These are phyloP conservation scores for Pulveroboletus sp. DNA, from an alignment of 768 basidiomycete species.

Conservation along the genomic window DNA sequence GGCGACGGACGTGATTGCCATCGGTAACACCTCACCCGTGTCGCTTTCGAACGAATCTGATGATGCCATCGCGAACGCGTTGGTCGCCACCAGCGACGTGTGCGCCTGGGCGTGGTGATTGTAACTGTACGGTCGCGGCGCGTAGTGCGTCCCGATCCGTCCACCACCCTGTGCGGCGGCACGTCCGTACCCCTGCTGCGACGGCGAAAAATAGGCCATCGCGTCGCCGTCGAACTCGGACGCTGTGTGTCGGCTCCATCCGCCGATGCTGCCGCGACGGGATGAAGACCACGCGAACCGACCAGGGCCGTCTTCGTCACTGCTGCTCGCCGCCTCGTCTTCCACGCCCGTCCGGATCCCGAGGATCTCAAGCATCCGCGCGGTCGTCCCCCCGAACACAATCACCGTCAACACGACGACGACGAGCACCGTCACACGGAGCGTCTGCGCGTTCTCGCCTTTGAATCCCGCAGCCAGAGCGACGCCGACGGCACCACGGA, in stretches of 20 bases:
- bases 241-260: constrained; percentile 42
- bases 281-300: constrained; percentile 34
- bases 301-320: constrained; percentile 44
- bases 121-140: constrained; percentile 43
- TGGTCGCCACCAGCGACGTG: constrained; percentile 19
- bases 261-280: constrained; percentile 25
- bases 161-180: constrained; percentile 29
- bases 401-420: constrained; percentile 94
- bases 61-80: constrained; percentile 64
- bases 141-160: constrained; percentile 59
- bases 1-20: constrained; percentile 55
- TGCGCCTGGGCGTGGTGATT: constrained; percentile 53
- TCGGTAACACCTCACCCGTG: constrained; percentile 71
- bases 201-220: constrained; percentile 31
- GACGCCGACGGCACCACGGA: constrained; percentile 95
- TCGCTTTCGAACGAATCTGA: constrained; percentile 79
- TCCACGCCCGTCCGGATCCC: constrained; percentile 94
- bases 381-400: constrained; percentile 95
- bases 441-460: constrained; percentile 86
- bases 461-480: constrained; percentile 95
- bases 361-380: constrained; percentile 94
- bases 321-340: constrained; percentile 70
- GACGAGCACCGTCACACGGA: constrained; percentile 90
- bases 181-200: constrained; percentile 26
- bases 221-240: constrained; percentile 36